These are phyloP conservation scores for Phytopythium boreale DNA, from an alignment of 352 stramenopile species.

Conservation along the genomic window DNA sequence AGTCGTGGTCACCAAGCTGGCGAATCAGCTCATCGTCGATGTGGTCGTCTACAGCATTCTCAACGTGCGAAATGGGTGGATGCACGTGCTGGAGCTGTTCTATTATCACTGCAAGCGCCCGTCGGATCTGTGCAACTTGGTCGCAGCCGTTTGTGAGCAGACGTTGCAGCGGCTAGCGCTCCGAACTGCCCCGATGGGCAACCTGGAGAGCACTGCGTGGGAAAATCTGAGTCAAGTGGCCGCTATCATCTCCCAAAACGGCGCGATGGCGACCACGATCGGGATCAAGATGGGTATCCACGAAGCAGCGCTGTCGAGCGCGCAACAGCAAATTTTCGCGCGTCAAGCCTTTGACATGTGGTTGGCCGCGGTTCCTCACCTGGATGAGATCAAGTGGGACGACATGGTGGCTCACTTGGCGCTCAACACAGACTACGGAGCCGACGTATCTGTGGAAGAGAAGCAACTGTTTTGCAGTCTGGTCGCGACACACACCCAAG, in stretches of 20 bases:
- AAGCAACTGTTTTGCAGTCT: conserved; percentile 63
- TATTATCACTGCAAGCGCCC: conserved; percentile 49
- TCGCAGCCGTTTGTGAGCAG: conserved; percentile 39
- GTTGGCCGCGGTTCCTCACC: conserved; percentile 46
- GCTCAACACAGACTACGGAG: conserved; percentile 46
- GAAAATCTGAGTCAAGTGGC: conserved; percentile 81
- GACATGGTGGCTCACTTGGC: conserved; percentile 40
- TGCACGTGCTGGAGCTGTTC: conserved; percentile 78
- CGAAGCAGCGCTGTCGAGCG: conserved; percentile 26
- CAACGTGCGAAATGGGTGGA: conserved; percentile 74
- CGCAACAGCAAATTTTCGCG: conserved; percentile 34
- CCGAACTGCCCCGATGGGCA: conserved; percentile 16
- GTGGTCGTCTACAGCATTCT: conserved; percentile 71
- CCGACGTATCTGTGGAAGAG: conserved; percentile 42
- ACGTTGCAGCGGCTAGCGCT: conserved; percentile 25
- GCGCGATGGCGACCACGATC: conserved; percentile 23
- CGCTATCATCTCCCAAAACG: conserved; percentile 46
- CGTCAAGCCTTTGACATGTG: conserved; percentile 63
- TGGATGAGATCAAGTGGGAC: conserved; percentile 63
- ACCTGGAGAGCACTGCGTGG: conserved; percentile 47
- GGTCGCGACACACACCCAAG: conserved; percentile 28
- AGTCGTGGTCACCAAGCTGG: conserved; percentile 41
- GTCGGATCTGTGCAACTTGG: conserved; percentile 41
- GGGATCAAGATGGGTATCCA: conserved; percentile 13
- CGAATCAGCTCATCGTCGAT: conserved; percentile 61